Base-by-base conservation (phyloP, 2,329 filamentous ascomycete genomes). In the Fusarium sp. region DNA sequence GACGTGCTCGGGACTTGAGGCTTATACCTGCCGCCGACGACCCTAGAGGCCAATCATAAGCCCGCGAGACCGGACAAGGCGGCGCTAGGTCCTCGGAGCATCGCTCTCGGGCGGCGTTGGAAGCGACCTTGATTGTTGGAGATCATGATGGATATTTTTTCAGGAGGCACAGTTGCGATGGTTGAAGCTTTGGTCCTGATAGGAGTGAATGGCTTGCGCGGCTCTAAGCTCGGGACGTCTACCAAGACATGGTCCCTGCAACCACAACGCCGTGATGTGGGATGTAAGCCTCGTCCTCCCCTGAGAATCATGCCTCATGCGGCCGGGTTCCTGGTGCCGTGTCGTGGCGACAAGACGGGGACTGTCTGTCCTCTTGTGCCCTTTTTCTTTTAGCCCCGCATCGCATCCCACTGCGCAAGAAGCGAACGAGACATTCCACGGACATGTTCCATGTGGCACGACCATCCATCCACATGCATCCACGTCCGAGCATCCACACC, bases 1-100 rank as follows among this genome's bases (percentile, higher is more conserved):
- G 80, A 81, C 80, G 80, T 81, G 80, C 80, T 81, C 79, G 73
- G 77, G 77, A 75, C 69, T 77, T 78, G 77, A 80, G 77, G 79
- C 73, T 79, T 79, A 79, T 79, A 76, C 74, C 69, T 74, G 71
- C 77, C 77, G 75, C 73, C 71, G 78, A 77, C 75, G 71, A 68
- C 60, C 62, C 66, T 65, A 41, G 37, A 77, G 66, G 39, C 79
- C 79, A 80, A 81, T 81, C 75, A 77, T 61, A 54, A 29, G 13
- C 11, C 24, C 41, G 41, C 41, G 52, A 48, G 24, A 39, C 61
- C 64, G 67, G 67, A 43, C 65, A 67, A 52, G 65, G 65, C 66
- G 67, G 64, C 67, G 62, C 75, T 77, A 76, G 58, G 69, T 67
- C 73, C 61, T 79, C 77, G 77, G 77, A 79, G 71, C 77, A 75